Evolutionary conservation across 768 basidiomycete genomes (phyloP).

Genomic region (Kondoa subrosea): DNA sequence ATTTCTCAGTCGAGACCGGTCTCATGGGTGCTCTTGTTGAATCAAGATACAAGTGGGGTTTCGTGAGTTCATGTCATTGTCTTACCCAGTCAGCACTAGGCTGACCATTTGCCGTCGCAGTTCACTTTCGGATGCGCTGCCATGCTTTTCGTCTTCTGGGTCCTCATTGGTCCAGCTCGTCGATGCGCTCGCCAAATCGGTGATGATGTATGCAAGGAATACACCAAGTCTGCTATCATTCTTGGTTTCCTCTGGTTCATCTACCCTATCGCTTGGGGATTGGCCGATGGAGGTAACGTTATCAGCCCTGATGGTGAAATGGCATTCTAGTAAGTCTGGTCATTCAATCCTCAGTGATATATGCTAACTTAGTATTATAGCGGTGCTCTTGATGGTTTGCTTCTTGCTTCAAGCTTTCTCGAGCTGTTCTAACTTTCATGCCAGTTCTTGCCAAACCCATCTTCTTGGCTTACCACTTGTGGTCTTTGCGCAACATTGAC

Average conservation of each 20-base stretch:
- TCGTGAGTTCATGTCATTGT: not conserved
- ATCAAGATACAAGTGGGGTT: conserved; percentile 42
- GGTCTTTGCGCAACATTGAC: conserved; percentile 4
- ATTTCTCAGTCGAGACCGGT: conserved; percentile 38
- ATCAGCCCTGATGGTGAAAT: conserved; percentile 43
- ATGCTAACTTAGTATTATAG: too few relatives aligned
- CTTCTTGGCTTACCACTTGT: conserved; percentile 19
- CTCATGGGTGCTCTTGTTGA: conserved; percentile 42
- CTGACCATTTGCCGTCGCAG: conserved; percentile 31
- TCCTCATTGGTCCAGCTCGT: conserved; percentile 27
- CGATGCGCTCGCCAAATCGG: conserved; percentile 29
- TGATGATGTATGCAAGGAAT: conserved; percentile 27
- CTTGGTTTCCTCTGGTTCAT: conserved; percentile 44
- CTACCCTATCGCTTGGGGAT: conserved; percentile 47
- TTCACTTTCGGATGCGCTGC: conserved; percentile 39
- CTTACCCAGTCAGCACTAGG: not conserved
- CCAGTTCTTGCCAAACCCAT: conserved; percentile 26
- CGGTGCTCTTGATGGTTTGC: conserved; percentile 18
- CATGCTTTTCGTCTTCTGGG: conserved; percentile 41
- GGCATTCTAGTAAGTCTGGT: too few relatives aligned
- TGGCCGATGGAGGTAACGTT: conserved; percentile 34
- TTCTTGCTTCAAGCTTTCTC: too few relatives aligned
- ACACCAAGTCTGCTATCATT: conserved; percentile 35
- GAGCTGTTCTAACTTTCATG: too few relatives aligned
- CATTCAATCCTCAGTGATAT: too few relatives aligned